Base-by-base conservation (phyloP, 2,329 filamentous ascomycete genomes). In the Trichoderma atrobrunneum region DNA sequence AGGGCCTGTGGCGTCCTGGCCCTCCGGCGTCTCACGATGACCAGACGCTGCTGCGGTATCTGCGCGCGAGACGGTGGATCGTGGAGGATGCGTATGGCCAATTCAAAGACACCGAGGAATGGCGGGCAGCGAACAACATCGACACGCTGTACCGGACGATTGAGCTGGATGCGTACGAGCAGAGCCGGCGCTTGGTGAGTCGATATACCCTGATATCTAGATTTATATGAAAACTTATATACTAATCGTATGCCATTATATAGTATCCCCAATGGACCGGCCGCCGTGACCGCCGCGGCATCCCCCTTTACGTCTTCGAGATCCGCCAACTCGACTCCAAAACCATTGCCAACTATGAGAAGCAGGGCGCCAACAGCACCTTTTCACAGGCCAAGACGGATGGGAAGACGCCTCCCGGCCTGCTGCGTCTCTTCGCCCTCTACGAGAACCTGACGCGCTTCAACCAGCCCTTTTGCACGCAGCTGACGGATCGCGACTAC, bases 211-310 rank as follows among this genome's bases (percentile, higher is more conserved):
- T 36, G n/a, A 5, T n/a, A 30, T 18, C 10, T 39, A 7, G 5
- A 16, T 10, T 5, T 30, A 14, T 21, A 43, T 26, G 11, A 30
- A 11, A 24, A 6, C 2, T 3, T n/a, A 7, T 28, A 32, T 11
- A 36, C 64, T 60, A 11, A 48, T 30, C 28, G 24, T 3, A 43
- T 18, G 5, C 21, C 7, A 4, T 43, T 8, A 7, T 16, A 8
- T 78, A 95, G 92, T 97, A 97, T 79, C 94, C 95, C 28, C 94
- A 97, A 89, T 98, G 94, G 93, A 97, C 93, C 24, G 95, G 95
- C 70, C 92, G 94, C 75, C 90, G 95, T 76, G 95, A 98, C 83
- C 92, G 90, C 76, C 92, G 94, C 76, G 95, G 95, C 76, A 97
- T 97, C 74, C 95, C 95, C 8, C 87, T 98, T 76, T 98, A 96